Evolutionary conservation across 176 grass and related monocot species (phyloP).

Genomic region (Areca catechu): DNA sequence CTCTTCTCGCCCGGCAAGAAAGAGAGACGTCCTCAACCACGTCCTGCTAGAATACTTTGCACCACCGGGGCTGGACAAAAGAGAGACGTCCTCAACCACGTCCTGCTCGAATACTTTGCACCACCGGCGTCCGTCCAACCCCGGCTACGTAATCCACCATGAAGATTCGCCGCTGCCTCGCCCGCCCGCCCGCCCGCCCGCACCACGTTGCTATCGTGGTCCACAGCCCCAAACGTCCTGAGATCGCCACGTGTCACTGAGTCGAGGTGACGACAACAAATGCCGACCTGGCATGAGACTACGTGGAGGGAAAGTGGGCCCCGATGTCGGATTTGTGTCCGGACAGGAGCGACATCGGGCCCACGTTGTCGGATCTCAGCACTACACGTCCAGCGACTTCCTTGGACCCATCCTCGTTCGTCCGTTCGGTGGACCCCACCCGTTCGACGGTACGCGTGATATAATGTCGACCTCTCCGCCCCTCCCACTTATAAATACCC

Average conservation of each 20-base stretch:
- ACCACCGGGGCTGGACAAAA: background rate
- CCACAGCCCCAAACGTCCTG: slow-evolving; percentile 17
- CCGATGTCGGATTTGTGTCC: slow-evolving; percentile 49
- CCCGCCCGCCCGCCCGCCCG: too few relatives aligned
- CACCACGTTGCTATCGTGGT: slow-evolving; percentile 3
- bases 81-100: too few relatives aligned
- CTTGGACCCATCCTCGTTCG: background rate
- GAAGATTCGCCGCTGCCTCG: background rate
- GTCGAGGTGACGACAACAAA: slow-evolving; percentile 15
- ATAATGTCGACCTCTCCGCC: background rate
- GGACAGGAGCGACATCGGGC: slow-evolving; percentile 34
- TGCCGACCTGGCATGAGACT: slow-evolving; percentile 13
- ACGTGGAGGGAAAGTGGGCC: slow-evolving; percentile 18
- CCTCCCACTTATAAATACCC: slow-evolving; percentile 1
- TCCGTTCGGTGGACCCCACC: background rate
- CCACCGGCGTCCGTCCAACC: background rate
- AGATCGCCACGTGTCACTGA: background rate
- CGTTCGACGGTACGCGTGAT: background rate
- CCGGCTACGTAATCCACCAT: background rate
- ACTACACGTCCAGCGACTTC: slow-evolving; percentile 31
- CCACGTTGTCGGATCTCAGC: slow-evolving; percentile 19
- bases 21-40: too few relatives aligned
- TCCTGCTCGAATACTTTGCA: background rate
- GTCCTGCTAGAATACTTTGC: background rate
- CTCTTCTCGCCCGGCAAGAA: too few relatives aligned